Conservation (phyloP, 129 eudicot genomes). For the Flaveria bidentis region DNA sequence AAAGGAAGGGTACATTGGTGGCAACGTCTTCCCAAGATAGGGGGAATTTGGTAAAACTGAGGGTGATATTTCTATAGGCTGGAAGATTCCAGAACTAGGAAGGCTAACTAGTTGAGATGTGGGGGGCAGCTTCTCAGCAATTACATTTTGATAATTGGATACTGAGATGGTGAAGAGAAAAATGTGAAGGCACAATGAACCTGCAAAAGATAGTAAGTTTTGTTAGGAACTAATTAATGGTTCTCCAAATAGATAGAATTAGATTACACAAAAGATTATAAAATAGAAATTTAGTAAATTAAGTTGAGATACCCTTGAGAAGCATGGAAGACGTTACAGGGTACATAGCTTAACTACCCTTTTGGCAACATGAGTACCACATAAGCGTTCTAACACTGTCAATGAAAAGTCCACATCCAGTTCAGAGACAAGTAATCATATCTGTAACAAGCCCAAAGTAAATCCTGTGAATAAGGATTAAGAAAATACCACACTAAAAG, state of each 20-base stretch:
- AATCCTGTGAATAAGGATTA: constrained; percentile 7
- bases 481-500: constrained; percentile 1
- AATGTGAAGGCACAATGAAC: constrained; percentile 47
- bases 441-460: constrained; percentile 26
- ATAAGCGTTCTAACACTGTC: constrained; percentile 27
- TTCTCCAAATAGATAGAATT: not conserved
- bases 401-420: constrained; percentile 24
- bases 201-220: constrained; percentile 43
- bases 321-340: constrained; percentile 45
- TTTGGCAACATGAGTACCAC: constrained; percentile 64
- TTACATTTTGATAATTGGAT: constrained; percentile 40
- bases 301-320: constrained; percentile 50
- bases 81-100: constrained; percentile 57
- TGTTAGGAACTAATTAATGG: not conserved
- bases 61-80: constrained; percentile 82
- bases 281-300: not conserved
- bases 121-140: constrained; percentile 39
- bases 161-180: constrained; percentile 47
- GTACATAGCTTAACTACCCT: constrained; percentile 67
- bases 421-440: constrained; percentile 29
- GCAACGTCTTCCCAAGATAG: constrained; percentile 48
- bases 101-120: constrained; percentile 52
- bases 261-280: not conserved
- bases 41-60: constrained; percentile 71
- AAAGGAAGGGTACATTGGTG: constrained; percentile 76